Evolutionary conservation across 2,329 filamentous ascomycete genomes (phyloP).

Genomic region (Thielaviopsis euricoi): DNA sequence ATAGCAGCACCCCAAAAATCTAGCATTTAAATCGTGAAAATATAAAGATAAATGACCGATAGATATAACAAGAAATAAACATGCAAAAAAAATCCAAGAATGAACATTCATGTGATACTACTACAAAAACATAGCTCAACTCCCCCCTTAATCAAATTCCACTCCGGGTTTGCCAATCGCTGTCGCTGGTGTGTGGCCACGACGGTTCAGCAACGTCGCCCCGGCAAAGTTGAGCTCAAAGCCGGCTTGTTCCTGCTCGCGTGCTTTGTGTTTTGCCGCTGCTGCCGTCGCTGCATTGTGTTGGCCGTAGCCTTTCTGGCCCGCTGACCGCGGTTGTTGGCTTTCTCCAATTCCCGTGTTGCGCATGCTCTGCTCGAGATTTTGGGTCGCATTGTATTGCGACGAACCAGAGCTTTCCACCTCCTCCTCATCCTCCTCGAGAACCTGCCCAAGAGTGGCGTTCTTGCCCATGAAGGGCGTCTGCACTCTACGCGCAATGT

Average conservation of each 20-base stretch:
- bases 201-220: slow-evolving; percentile 69
- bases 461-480: slow-evolving; percentile 85
- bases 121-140: background rate
- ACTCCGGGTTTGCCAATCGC: slow-evolving; percentile 17
- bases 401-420: slow-evolving; percentile 22
- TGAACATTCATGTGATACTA: background rate
- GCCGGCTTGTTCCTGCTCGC: slow-evolving; percentile 53
- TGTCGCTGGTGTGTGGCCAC: slow-evolving; percentile 34
- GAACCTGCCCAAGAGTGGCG: slow-evolving; percentile 47
- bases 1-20: too few species aligned
- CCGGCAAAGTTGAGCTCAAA: slow-evolving; percentile 90
- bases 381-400: slow-evolving; percentile 25
- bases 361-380: slow-evolving; percentile 72
- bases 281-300: slow-evolving; percentile 73
- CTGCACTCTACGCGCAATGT: slow-evolving; percentile 91
- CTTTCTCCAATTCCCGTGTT: slow-evolving; percentile 57
- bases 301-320: slow-evolving; percentile 65
- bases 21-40: too few species aligned
- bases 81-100: background rate
- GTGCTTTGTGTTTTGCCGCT: slow-evolving; percentile 66
- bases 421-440: slow-evolving; percentile 53
- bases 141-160: slow-evolving; percentile 11
- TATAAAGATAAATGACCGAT: too few species aligned
- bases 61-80: too few species aligned
- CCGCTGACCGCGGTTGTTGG: slow-evolving; percentile 30